A percentile compares a stretch with the other conserved stretches of the same genome.
These are phyloP conservation scores for Sporormia fimetaria DNA, from an alignment of 495 filamentous ascomycete species.

Conservation along the genomic window DNA sequence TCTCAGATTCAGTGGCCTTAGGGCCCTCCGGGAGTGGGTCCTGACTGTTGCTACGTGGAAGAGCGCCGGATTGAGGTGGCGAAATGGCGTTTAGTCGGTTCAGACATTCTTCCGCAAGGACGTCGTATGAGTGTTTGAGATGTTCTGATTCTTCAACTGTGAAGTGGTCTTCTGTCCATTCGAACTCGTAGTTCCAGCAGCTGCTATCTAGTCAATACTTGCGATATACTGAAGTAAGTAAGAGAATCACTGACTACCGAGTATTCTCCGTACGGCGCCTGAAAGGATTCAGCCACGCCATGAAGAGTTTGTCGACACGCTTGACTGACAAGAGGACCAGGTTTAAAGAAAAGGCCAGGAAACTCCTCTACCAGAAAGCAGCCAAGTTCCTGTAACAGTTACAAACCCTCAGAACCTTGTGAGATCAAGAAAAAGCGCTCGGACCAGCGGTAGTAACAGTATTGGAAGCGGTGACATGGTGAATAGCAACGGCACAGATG, in stretches of 20 bases:
- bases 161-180: constrained; percentile 56
- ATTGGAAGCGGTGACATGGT: too few species aligned
- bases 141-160: constrained; percentile 49
- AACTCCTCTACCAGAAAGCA: constrained; percentile 1
- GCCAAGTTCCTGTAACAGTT: neutral
- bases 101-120: constrained; percentile 53
- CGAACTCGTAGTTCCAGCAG: constrained; percentile 58
- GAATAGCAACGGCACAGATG: too few species aligned
- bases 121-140: constrained; percentile 55
- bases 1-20: constrained; percentile 6
- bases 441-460: too few species aligned
- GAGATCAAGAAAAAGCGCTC: too few species aligned
- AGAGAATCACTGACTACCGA: constrained; percentile 21
- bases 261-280: constrained; percentile 28
- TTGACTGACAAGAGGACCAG: neutral
- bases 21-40: neutral
- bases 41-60: constrained; percentile 29
- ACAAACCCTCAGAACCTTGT: too few species aligned
- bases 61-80: constrained; percentile 28
- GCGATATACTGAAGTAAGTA: neutral
- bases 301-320: constrained; percentile 11
- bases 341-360: constrained; percentile 1
- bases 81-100: constrained; percentile 48
- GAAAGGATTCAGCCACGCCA: constrained; percentile 35
- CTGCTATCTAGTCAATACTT: constrained; percentile 20